These are phyloP conservation scores for Podaxis rugospora DNA, from an alignment of 768 basidiomycete species.

Conservation along the genomic window DNA sequence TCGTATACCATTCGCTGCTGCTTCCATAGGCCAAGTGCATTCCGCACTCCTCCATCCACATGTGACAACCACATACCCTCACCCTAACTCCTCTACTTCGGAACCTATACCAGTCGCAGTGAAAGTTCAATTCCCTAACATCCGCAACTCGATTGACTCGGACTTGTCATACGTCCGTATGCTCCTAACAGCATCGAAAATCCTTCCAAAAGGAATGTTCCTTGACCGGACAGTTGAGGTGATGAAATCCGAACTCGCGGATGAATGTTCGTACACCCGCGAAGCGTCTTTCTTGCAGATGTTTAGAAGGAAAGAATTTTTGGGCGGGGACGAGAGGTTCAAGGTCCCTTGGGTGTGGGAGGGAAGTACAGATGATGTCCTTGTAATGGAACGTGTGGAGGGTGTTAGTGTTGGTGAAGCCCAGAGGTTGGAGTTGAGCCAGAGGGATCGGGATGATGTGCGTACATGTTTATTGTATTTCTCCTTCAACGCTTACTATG, in stretches of 20 bases:
- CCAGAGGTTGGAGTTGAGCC: conserved; percentile 47
- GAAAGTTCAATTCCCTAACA: conserved; percentile 95
- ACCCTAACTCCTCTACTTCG: background rate
- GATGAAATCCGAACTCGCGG: conserved; percentile 83
- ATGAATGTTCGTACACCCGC: conserved; percentile 87
- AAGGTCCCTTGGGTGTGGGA: conserved; percentile 86
- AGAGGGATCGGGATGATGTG: conserved; percentile 72
- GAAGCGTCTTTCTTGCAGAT: conserved; percentile 70
- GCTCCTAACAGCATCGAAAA: conserved; percentile 70
- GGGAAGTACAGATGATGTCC: conserved; percentile 72
- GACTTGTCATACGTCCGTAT: conserved; percentile 85
- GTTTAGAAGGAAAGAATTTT: conserved; percentile 48
- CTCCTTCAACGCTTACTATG: background rate
- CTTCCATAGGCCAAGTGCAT: conserved; percentile 97
- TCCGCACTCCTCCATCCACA: conserved; percentile 53
- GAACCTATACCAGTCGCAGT: conserved; percentile 50
- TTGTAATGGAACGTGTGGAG: conserved; percentile 85
- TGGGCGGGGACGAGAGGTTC: conserved; percentile 64
- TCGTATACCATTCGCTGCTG: conserved; percentile 87
- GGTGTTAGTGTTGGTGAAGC: conserved; percentile 79
- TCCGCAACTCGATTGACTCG: conserved; percentile 78
- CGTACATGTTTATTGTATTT: conserved; percentile 6
- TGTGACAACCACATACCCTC: conserved; percentile 24
- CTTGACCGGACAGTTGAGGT: conserved; percentile 85
- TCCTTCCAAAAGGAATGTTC: conserved; percentile 87